Evolutionary conservation across 768 basidiomycete species (phyloP).

Genomic region (Rhodocollybia butyracea): DNA sequence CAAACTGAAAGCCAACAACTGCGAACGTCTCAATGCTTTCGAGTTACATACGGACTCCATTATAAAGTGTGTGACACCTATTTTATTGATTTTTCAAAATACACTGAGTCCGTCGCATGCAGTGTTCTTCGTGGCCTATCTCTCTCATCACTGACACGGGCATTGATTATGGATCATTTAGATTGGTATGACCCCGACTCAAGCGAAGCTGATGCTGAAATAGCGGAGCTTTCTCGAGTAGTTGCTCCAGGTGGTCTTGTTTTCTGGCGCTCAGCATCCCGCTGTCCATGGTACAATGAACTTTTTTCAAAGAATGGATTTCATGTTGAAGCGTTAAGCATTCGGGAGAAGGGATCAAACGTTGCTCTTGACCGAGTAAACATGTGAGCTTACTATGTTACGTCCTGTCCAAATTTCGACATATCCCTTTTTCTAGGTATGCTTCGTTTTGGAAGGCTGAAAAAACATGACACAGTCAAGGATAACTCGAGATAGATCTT

Average conservation of each 20-base stretch:
- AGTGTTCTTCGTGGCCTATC: slow-evolving; percentile 29
- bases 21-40: background rate
- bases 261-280: slow-evolving; percentile 53
- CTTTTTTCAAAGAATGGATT: slow-evolving; percentile 28
- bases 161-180: slow-evolving; percentile 59
- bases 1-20: background rate
- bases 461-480: background rate
- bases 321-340: background rate
- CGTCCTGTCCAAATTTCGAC: background rate
- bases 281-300: slow-evolving; percentile 51
- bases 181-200: slow-evolving; percentile 43
- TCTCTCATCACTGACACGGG: slow-evolving; percentile 42
- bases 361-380: slow-evolving; percentile 6
- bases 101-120: too few relatives aligned
- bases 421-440: background rate
- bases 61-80: background rate
- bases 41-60: slow-evolving; percentile 4
- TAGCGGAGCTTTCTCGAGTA: slow-evolving; percentile 43
- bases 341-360: background rate
- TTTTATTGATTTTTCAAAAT: background rate
- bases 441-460: slow-evolving; percentile 3
- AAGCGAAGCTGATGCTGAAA: slow-evolving; percentile 41
- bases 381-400: background rate
- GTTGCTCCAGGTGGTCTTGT: slow-evolving; percentile 45
- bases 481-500: too few relatives aligned